These are phyloP conservation scores for Firmiana major DNA, from an alignment of 345 rosid genomes.

Conservation along the genomic window DNA sequence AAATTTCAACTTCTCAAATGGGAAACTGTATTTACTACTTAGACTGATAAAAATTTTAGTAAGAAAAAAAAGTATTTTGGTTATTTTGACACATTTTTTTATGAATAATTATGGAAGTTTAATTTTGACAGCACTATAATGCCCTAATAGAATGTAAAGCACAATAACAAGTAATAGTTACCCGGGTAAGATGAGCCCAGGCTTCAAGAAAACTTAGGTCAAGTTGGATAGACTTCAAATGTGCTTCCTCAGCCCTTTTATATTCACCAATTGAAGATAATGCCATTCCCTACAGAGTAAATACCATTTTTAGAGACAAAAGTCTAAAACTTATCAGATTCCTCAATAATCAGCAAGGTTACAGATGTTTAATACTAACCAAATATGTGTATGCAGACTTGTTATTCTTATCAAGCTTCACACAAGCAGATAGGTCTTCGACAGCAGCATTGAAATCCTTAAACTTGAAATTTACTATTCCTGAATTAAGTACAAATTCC, in stretches of 20 bases:
- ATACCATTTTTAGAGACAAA: conserved; percentile 16
- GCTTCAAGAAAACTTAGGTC: conserved; percentile 81
- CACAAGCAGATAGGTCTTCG: conserved; percentile 75
- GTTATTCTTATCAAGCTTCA: conserved; percentile 78
- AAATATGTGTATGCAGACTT: conserved; percentile 88
- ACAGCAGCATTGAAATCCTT: conserved; percentile 88
- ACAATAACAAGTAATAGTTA: conserved; percentile 24
- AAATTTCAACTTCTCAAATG: not conserved
- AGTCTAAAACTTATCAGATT: conserved; percentile 7
- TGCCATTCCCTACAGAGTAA: conserved; percentile 63
- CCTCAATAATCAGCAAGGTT: conserved; percentile 18
- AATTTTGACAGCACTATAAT: not conserved
- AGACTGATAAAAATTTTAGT: not conserved
- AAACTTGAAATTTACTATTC: conserved; percentile 87
- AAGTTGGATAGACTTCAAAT: conserved; percentile 73
- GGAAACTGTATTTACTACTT: not conserved
- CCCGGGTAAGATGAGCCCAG: conserved; percentile 92
- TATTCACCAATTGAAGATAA: conserved; percentile 76
- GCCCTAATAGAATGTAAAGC: not conserved
- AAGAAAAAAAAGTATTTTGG: not conserved
- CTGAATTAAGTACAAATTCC: conserved; percentile 43
- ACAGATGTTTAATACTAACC: conserved; percentile 41
- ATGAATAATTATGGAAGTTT: not conserved
- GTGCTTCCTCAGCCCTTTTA: conserved; percentile 80
- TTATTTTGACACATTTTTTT: not conserved